Percentiles rank a stretch among this genome's conserved stretches.
phyloP scores from a whole-genome alignment of 2,329 filamentous ascomycete species.

The Blastomyces gilchristii region DNA sequence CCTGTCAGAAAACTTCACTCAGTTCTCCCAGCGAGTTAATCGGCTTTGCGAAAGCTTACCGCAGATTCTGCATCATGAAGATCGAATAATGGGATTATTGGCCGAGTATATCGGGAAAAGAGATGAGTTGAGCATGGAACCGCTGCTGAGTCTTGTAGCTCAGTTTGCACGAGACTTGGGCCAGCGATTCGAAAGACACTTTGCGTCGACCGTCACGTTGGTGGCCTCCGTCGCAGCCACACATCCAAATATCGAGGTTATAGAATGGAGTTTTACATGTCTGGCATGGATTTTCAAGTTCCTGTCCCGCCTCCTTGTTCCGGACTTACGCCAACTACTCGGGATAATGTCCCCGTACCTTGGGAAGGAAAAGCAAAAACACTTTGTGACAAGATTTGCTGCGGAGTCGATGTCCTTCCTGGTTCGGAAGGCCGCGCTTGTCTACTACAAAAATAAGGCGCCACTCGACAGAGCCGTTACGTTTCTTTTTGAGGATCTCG shows the following conservation, averaged over 20 bases:
- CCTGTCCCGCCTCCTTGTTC: slow-evolving; percentile 73
- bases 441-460: slow-evolving; percentile 59
- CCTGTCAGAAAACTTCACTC: slow-evolving; percentile 67
- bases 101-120: slow-evolving; percentile 64
- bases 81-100: slow-evolving; percentile 69
- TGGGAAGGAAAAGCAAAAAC: slow-evolving; percentile 69
- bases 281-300: slow-evolving; percentile 97
- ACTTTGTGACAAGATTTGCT: slow-evolving; percentile 81
- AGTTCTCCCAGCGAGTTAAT: slow-evolving; percentile 63
- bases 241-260: slow-evolving; percentile 71
- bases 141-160: slow-evolving; percentile 75
- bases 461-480: slow-evolving; percentile 61
- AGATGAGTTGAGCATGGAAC: slow-evolving; percentile 72
- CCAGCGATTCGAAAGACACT: slow-evolving; percentile 77
- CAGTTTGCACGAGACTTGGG: slow-evolving; percentile 94
- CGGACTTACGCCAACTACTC: slow-evolving; percentile 75
- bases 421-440: slow-evolving; percentile 73
- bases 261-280: slow-evolving; percentile 94
- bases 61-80: slow-evolving; percentile 83
- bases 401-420: slow-evolving; percentile 93
- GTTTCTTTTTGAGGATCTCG: slow-evolving; percentile 61
- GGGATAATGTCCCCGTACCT: slow-evolving; percentile 74
- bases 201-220: slow-evolving; percentile 61
- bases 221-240: slow-evolving; percentile 69
- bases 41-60: slow-evolving; percentile 81